Conservation (phyloP, 768 basidiomycete genomes). For the Kwoniella newhampshirensis region DNA sequence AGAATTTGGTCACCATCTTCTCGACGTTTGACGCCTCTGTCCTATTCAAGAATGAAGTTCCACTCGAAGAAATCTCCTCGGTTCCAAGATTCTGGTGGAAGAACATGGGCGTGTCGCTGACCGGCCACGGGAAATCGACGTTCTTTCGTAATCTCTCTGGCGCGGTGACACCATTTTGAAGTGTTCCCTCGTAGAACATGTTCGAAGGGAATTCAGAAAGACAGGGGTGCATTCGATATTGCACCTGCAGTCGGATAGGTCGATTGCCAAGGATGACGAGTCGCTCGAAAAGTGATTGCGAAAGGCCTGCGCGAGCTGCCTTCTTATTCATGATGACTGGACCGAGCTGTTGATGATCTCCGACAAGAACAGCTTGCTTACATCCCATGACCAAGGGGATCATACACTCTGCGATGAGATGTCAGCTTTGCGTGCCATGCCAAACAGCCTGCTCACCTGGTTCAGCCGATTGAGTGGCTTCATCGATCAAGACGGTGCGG, state of each 20-base stretch:
- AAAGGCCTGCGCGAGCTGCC: constrained; percentile 95
- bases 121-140: constrained; percentile 98
- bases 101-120: constrained; percentile 97
- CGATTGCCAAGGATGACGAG: constrained; percentile 92
- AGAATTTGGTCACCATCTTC: constrained; percentile 99
- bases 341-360: constrained; percentile 93
- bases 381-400: constrained; percentile 97
- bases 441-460: constrained; percentile 63
- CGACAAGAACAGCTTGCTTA: constrained; percentile 96
- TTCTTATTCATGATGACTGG: constrained; percentile 99
- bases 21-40: constrained; percentile 99
- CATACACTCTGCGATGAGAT: constrained; percentile 77
- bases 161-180: constrained; percentile 98
- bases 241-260: constrained; percentile 96
- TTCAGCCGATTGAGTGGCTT: constrained; percentile 96
- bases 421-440: constrained; percentile 24
- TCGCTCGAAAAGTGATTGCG: constrained; percentile 96
- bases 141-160: constrained; percentile 96
- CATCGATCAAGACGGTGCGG: constrained; percentile 95
- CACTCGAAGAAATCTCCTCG: constrained; percentile 97
- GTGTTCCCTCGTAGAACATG: constrained; percentile 99
- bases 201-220: constrained; percentile 98
- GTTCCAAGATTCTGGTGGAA: constrained; percentile 99
- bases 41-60: constrained; percentile 96
- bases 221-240: constrained; percentile 99